Conservation (phyloP, 306 rosid species). For the Begonia fuchsioides region DNA sequence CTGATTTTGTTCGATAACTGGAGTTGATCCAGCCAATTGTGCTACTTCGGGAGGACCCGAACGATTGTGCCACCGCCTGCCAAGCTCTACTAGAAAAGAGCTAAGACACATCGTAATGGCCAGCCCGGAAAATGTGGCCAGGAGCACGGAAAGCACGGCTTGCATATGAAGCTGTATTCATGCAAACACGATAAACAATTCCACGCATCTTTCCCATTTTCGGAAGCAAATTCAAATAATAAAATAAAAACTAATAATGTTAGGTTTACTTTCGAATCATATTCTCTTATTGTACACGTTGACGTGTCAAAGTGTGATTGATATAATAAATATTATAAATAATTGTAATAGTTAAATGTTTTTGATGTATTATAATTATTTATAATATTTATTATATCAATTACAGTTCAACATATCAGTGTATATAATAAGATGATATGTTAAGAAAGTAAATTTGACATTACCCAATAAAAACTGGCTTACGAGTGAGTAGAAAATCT, state of each 20-base stretch:
- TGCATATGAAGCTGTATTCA: constrained; percentile 43
- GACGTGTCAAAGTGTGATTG: too few species aligned
- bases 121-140: constrained; percentile 67
- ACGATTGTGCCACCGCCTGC: constrained; percentile 12
- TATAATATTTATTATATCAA: too few species aligned
- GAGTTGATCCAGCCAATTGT: too few species aligned
- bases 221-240: neutral
- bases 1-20: neutral
- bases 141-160: constrained; percentile 47
- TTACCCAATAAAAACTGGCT: constrained; percentile 9
- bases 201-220: neutral
- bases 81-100: constrained; percentile 27
- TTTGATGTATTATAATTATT: too few species aligned
- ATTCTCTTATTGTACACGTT: too few species aligned
- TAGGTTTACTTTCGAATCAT: too few species aligned
- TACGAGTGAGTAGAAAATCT: constrained; percentile 55
- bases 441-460: too few species aligned
- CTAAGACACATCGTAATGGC: constrained; percentile 51
- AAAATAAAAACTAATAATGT: neutral
- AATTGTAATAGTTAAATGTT: too few species aligned
- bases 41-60: neutral
- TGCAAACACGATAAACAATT: constrained; percentile 7
- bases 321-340: too few species aligned
- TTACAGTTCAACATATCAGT: too few species aligned
- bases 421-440: too few species aligned